phyloP scores from a whole-genome alignment of 169 alveolate genomes.

The Eimeria tenella region DNA sequence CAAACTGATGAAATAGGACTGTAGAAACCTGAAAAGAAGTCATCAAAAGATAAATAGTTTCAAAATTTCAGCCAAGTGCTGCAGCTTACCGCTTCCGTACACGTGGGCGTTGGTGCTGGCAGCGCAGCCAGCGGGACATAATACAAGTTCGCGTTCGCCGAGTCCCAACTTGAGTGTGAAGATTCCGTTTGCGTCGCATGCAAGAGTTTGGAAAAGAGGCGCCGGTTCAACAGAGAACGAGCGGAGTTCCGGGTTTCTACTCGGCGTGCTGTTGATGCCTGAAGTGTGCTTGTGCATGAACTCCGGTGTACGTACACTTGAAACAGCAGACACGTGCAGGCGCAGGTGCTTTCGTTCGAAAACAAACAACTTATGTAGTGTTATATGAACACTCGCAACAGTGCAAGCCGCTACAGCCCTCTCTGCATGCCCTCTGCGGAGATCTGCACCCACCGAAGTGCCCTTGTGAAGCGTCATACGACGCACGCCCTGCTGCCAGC shows the following conservation, averaged over 20 bases:
- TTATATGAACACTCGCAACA: no score
- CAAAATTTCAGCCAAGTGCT: neutral
- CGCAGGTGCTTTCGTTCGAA: no score
- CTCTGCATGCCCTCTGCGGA: neutral
- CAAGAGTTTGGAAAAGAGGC: constrained; percentile 83
- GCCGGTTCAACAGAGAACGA: constrained; percentile 88
- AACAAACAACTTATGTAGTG: no score
- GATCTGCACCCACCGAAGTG: constrained; percentile 68
- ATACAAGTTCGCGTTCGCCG: constrained; percentile 86
- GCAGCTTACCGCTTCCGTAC: constrained; percentile 74
- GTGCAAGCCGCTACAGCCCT: neutral
- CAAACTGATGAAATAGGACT: constrained; percentile 92
- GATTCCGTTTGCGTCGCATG: constrained; percentile 86
- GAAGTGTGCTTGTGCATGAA: neutral
- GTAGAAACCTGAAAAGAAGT: constrained; percentile 86
- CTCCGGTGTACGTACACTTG: no score
- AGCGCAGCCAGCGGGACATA: constrained; percentile 87
- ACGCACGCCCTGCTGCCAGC: constrained; percentile 25
- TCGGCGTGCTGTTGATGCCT: constrained; percentile 74
- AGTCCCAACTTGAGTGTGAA: constrained; percentile 86
- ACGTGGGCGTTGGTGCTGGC: constrained; percentile 82
- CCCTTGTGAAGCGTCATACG: constrained; percentile 75
- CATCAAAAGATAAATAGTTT: neutral
- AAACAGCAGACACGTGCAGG: no score
- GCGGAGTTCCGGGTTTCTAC: constrained; percentile 84